Percentiles rank a stretch among this genome's conserved stretches.
Evolutionary conservation across 331 rosid genomes (phyloP).

Genomic region (Dryas integrifolia): DNA sequence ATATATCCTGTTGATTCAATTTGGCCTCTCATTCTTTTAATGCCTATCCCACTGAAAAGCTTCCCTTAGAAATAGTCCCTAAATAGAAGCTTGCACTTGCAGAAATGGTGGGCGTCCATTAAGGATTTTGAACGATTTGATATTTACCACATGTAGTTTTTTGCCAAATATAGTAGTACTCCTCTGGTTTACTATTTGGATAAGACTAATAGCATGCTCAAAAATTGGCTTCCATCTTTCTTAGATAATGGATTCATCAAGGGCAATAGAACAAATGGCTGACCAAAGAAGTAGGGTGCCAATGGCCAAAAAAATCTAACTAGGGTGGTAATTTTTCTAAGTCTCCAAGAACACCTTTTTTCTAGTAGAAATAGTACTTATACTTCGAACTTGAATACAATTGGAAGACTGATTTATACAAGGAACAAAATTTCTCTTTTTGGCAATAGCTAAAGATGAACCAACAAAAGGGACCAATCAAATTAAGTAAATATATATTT

Average conservation of each 20-base stretch:
- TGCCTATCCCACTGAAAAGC: not conserved
- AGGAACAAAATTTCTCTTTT: no score
- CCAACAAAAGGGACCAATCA: not conserved
- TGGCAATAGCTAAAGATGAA: not conserved
- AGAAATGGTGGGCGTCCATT: not conserved
- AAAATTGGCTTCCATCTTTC: not conserved
- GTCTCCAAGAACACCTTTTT: not conserved
- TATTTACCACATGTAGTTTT: constrained; percentile 1
- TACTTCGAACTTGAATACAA: no score
- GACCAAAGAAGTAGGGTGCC: not conserved
- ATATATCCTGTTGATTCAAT: not conserved
- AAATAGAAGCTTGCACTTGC: not conserved
- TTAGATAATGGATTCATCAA: not conserved
- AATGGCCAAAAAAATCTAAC: no score
- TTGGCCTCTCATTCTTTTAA: not conserved
- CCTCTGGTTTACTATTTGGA: not conserved
- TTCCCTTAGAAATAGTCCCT: constrained; percentile 7
- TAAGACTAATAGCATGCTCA: not conserved
- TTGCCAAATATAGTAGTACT: not conserved
- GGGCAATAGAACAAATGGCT: not conserved
- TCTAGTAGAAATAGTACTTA: no score
- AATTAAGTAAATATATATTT: not conserved
- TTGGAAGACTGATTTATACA: no score
- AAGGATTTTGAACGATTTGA: no score
- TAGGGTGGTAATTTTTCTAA: no score